A percentile compares a stretch with the other conserved stretches of the same genome.
Evolutionary conservation across 2,329 filamentous ascomycete genomes (phyloP).

Genomic region (Fusarium odoratissimum): DNA sequence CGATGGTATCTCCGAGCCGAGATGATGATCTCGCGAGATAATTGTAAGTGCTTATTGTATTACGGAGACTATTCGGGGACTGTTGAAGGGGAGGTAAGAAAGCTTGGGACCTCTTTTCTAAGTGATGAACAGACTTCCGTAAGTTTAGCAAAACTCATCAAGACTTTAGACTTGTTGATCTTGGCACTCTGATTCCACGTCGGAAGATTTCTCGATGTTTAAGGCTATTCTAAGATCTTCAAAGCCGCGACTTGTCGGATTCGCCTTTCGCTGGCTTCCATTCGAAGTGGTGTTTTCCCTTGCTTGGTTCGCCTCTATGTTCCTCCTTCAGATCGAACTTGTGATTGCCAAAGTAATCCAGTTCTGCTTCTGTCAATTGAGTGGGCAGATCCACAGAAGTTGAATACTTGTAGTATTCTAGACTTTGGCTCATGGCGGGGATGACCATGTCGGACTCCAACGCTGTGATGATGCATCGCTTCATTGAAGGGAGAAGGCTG

Average conservation of each 20-base stretch:
- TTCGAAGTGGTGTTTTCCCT: background rate
- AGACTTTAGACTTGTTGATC: background rate
- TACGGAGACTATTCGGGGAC: background rate
- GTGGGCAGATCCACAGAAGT: background rate
- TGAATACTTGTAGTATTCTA: constrained; percentile 9
- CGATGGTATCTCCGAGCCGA: background rate
- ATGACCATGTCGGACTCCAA: background rate
- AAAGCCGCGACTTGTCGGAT: background rate
- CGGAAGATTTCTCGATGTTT: background rate
- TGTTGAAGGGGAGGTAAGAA: background rate
- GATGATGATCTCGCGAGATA: background rate
- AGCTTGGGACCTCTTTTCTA: no score
- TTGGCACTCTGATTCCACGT: rapidly evolving
- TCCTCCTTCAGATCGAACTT: background rate
- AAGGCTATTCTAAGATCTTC: background rate
- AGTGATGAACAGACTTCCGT: background rate
- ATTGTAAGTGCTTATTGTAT: background rate
- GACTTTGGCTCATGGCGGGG: background rate
- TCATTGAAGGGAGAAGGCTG: background rate
- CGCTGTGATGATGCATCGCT: background rate
- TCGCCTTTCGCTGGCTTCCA: background rate
- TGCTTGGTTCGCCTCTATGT: background rate
- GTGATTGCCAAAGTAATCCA: background rate
- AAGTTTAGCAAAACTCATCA: background rate
- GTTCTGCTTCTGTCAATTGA: background rate